These are phyloP conservation scores for Phylloporus rhodoxanthus DNA, from an alignment of 768 basidiomycete species.

Conservation along the genomic window DNA sequence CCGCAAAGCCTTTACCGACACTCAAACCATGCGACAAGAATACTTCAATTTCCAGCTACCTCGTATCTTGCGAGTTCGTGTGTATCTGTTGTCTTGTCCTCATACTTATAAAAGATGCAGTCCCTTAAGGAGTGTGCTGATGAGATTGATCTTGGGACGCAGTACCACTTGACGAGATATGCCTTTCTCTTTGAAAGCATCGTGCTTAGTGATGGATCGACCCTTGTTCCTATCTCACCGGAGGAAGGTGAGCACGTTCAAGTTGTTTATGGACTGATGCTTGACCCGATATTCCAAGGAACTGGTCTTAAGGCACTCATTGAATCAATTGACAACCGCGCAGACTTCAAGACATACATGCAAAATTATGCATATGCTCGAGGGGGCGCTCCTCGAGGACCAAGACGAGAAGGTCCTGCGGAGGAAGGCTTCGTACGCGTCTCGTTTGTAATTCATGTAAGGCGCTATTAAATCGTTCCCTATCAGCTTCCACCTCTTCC, in stretches of 20 bases:
- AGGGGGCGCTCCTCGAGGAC: slow-evolving; percentile 60
- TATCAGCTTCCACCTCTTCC: slow-evolving; percentile 59
- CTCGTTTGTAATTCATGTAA: slow-evolving; percentile 1
- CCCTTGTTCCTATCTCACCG: slow-evolving; percentile 62
- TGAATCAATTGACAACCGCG: slow-evolving; percentile 89
- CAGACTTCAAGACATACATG: slow-evolving; percentile 96
- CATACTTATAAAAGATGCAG: slow-evolving; percentile 34
- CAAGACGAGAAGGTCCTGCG: slow-evolving; percentile 78
- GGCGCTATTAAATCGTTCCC: slow-evolving; percentile 4
- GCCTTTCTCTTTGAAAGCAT: slow-evolving; percentile 92
- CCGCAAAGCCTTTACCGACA: slow-evolving; percentile 84
- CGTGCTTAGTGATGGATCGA: slow-evolving; percentile 81
- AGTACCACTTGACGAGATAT: slow-evolving; percentile 94
- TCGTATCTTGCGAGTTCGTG: slow-evolving; percentile 82
- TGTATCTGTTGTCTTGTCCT: not conserved
- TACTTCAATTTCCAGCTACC: slow-evolving; percentile 98
- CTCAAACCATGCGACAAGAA: slow-evolving; percentile 87
- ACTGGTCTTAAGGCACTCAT: slow-evolving; percentile 80
- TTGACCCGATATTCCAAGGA: slow-evolving; percentile 29
- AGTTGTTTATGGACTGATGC: not conserved
- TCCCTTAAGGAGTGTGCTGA: slow-evolving; percentile 92
- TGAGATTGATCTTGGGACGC: slow-evolving; percentile 95
- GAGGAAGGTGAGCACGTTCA: slow-evolving; percentile 55
- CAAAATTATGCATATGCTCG: slow-evolving; percentile 94
- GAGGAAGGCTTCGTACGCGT: slow-evolving; percentile 92